Evolutionary conservation across 2,329 filamentous ascomycete species (phyloP).

Genomic region (Fusarium miscanthi): DNA sequence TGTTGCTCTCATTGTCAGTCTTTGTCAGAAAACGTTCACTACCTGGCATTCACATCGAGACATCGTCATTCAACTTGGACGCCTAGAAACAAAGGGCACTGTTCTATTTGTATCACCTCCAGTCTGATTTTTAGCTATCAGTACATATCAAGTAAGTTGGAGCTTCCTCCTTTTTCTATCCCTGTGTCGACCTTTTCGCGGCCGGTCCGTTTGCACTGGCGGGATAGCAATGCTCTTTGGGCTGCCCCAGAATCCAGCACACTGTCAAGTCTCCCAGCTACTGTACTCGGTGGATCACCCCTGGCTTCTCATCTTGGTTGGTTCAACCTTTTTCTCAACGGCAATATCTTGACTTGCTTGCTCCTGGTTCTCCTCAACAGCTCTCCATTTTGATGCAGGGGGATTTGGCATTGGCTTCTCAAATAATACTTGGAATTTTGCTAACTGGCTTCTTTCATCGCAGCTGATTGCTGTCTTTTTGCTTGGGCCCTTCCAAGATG

Average conservation of each 20-base stretch:
- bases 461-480: constrained; percentile 52
- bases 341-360: background rate
- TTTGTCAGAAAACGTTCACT: constrained; percentile 15
- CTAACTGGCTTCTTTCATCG: constrained; percentile 47
- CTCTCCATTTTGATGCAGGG: background rate
- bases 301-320: background rate
- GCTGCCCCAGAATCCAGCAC: too few relatives aligned
- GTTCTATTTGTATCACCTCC: constrained; percentile 51
- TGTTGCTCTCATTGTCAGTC: constrained; percentile 15
- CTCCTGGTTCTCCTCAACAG: background rate
- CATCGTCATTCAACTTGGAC: constrained; percentile 34
- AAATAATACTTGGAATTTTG: constrained; percentile 44
- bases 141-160: constrained; percentile 48
- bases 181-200: background rate
- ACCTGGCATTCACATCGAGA: constrained; percentile 19
- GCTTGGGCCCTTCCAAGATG: constrained; percentile 56
- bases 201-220: background rate
- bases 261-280: background rate
- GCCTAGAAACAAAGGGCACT: constrained; percentile 42
- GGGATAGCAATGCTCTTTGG: background rate
- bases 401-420: constrained; percentile 29
- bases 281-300: background rate
- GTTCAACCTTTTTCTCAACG: background rate
- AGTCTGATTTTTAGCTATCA: constrained; percentile 48
- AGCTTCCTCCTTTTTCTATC: constrained; percentile 7